Evolutionary conservation across 2,329 filamentous ascomycete genomes (phyloP), one percentile per base, ranked within the genome.

Genomic region (Coleophoma eucalyptorum): DNA sequence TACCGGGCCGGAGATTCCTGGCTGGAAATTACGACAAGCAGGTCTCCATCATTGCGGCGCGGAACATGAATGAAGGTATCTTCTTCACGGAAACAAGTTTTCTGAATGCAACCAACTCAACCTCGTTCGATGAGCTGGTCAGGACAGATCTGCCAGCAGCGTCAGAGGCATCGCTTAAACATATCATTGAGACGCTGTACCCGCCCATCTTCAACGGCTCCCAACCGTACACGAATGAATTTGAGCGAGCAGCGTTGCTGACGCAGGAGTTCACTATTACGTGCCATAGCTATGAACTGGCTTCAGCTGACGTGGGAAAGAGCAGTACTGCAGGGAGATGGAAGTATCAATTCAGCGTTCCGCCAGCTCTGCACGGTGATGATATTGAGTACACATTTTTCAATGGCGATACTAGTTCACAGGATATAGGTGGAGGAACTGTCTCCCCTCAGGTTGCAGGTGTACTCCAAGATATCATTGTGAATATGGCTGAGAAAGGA

Each of bases 41-140:
- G 48, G 50, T 79, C 12, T 67, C 59, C 10, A 51, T 79, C 38
- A 72, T 79, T 69, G 63, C 65, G 5, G 69, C 69, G 26, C 69
- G 73, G 55, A 73, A 71, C 49, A 56, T 60, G 20, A 58, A 71
- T 45, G 72, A 75, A 56, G 70, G 67, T 8, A 53, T 70, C n/a
- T n/a, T 50, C 2, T 73, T 73, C 51, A 68, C 65, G 2, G 62
- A 65, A 31, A 67, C 70, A 0, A 15, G 20, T 7, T 18, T 55
- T 21, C 44, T 21, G 4, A 44, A 46, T 31, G 34, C 50, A 11
- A 33, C 49, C 13, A 34, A 26, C 13, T 42, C 51, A 16, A 33
- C 48, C 26, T 8, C 46, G 19, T 16, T 37, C 15, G 26, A 47
- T 10, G 16, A 33, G 16, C n/a, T 33, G 12, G 16, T 35, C 8